Evolutionary conservation across 179 eudicot genomes (phyloP).

Genomic region (Drosera spatulata): DNA sequence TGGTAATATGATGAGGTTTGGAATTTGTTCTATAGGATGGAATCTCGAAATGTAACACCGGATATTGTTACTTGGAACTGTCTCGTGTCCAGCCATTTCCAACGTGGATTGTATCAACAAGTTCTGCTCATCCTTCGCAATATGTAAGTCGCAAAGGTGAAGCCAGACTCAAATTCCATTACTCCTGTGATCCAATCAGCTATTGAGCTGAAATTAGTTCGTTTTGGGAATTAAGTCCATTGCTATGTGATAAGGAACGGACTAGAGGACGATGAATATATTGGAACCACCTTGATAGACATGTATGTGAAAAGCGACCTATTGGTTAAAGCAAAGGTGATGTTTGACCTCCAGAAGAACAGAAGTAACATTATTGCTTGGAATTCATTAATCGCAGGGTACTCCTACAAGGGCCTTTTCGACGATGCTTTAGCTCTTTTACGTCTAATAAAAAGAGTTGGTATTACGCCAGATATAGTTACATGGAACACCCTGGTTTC

Average conservation of each 20-base stretch:
- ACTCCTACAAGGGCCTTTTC: slow-evolving; percentile 38
- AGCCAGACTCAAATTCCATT: slow-evolving; percentile 39
- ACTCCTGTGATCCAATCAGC: slow-evolving; percentile 44
- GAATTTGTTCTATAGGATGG: slow-evolving; percentile 32
- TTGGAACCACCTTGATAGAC: slow-evolving; percentile 46
- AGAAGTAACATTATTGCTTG: slow-evolving; percentile 34
- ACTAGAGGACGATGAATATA: slow-evolving; percentile 29
- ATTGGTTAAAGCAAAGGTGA: slow-evolving; percentile 24
- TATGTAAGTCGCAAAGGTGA: slow-evolving; percentile 26
- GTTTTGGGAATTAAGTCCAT: slow-evolving; percentile 42
- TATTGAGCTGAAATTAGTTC: slow-evolving; percentile 26
- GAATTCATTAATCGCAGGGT: slow-evolving; percentile 49
- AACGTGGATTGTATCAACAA: slow-evolving; percentile 25
- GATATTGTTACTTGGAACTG: slow-evolving; percentile 58
- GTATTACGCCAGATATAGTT: slow-evolving; percentile 37
- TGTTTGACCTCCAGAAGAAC: slow-evolving; percentile 28
- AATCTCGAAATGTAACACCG: slow-evolving; percentile 19
- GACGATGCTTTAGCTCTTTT: slow-evolving; percentile 23
- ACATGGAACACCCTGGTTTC: slow-evolving; percentile 41
- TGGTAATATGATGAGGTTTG: slow-evolving; percentile 35
- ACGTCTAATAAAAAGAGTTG: slow-evolving; percentile 28
- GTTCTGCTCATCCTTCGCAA: slow-evolving; percentile 24
- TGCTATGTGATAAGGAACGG: slow-evolving; percentile 37
- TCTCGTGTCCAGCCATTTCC: slow-evolving; percentile 53
- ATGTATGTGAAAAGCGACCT: slow-evolving; percentile 49